Conservation (phyloP, 768 basidiomycete species). For the Pleurotus platypus region DNA sequence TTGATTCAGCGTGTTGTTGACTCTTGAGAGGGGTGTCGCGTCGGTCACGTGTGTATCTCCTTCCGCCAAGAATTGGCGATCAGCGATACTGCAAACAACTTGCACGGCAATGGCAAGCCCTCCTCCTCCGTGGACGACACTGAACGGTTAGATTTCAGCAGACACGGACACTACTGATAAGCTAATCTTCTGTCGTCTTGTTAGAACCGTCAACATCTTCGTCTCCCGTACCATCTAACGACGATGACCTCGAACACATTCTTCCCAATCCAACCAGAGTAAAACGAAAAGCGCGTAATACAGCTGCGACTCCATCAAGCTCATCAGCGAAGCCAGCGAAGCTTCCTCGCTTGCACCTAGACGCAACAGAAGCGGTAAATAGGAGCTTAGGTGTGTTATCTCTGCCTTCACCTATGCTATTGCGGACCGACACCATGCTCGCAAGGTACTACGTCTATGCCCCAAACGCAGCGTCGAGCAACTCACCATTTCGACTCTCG, state of each 20-base stretch:
- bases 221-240: not conserved
- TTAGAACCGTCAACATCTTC: not conserved
- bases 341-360: not conserved
- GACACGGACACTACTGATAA: not conserved
- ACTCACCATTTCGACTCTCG: not conserved
- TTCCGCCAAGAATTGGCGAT: too few relatives aligned
- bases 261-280: not conserved
- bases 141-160: conserved; percentile 6
- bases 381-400: not conserved
- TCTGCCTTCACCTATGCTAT: not conserved
- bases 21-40: too few relatives aligned
- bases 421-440: not conserved
- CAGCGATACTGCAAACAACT: too few relatives aligned
- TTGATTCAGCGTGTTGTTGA: too few relatives aligned
- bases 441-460: not conserved
- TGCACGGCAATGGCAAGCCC: not conserved
- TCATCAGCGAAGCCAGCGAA: not conserved
- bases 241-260: not conserved
- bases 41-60: too few relatives aligned
- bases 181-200: too few relatives aligned
- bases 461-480: not conserved
- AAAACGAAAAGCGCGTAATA: not conserved
- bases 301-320: not conserved
- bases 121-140: conserved; percentile 10
- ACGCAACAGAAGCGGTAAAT: not conserved